phyloP scores from a whole-genome alignment of 129 eudicot genomes.

The Oenanthe sinensis region DNA sequence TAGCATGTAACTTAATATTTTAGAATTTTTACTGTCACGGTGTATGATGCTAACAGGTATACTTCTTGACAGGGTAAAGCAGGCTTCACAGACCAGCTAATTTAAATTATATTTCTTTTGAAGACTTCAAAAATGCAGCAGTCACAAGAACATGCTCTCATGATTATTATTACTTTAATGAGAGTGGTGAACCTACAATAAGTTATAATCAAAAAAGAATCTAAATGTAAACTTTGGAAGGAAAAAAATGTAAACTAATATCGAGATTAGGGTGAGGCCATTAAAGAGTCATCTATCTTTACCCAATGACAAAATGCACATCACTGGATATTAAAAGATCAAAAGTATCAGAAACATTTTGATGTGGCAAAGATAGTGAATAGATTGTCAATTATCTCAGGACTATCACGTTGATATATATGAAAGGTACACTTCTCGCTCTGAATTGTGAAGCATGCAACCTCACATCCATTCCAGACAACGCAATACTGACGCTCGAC shows the following conservation, averaged over 20 bases:
- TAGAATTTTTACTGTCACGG: background rate
- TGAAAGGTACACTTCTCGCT: background rate
- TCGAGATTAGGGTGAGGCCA: background rate
- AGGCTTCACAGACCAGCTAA: background rate
- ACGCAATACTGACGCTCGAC: background rate
- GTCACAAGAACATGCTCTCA: background rate
- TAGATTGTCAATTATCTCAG: background rate
- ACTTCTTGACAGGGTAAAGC: background rate
- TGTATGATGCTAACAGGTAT: constrained; percentile 1
- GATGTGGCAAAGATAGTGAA: background rate
- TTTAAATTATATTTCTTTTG: background rate
- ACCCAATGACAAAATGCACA: background rate
- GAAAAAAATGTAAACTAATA: background rate
- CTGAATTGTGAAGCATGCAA: background rate
- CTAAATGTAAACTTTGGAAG: background rate
- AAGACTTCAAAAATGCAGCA: background rate
- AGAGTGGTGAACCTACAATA: background rate
- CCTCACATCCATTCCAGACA: background rate
- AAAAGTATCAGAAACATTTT: background rate
- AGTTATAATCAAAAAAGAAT: background rate
- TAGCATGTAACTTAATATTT: background rate
- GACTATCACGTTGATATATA: background rate
- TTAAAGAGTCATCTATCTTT: background rate
- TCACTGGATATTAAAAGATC: background rate
- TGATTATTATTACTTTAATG: background rate